Conservation (phyloP, 345 rosid genomes). For the Heritiera littoralis region DNA sequence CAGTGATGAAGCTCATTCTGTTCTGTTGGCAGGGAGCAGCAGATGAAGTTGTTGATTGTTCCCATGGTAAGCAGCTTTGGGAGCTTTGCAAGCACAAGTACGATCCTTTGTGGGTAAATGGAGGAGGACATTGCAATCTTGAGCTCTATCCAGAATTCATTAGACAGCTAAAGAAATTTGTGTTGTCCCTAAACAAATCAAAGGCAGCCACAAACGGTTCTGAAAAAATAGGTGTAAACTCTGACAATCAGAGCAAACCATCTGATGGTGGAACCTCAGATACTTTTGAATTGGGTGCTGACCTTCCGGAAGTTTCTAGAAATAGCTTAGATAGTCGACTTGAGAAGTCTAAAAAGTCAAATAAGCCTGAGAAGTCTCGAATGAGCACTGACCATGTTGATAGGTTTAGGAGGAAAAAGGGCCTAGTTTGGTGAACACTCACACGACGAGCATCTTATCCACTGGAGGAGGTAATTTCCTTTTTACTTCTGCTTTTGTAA, state of each 20-base stretch:
- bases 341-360: constrained; percentile 81
- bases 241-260: constrained; percentile 49
- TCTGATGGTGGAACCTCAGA: constrained; percentile 61
- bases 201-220: constrained; percentile 46
- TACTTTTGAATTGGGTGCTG: constrained; percentile 64
- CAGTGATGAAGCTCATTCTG: constrained; percentile 14
- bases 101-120: constrained; percentile 83
- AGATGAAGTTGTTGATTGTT: constrained; percentile 89
- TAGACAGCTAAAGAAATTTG: constrained; percentile 74
- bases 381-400: constrained; percentile 91
- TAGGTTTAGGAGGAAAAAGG: constrained; percentile 69
- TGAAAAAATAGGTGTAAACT: constrained; percentile 40
- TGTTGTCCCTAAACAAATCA: constrained; percentile 53
- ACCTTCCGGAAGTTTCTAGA: constrained; percentile 83
- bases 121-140: constrained; percentile 92
- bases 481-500: constrained; percentile 23
- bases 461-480: constrained; percentile 31
- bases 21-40: constrained; percentile 63
- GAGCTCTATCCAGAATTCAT: constrained; percentile 91
- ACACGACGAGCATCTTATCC: constrained; percentile 29
- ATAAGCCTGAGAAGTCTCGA: constrained; percentile 86
- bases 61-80: constrained; percentile 82
- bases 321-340: constrained; percentile 96
- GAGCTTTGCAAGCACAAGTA: constrained; percentile 82
- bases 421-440: constrained; percentile 72